Percentiles rank a stretch among this genome's conserved stretches.
phyloP scores from a whole-genome alignment of 148 eudicot species.

The Silene latifolia region DNA sequence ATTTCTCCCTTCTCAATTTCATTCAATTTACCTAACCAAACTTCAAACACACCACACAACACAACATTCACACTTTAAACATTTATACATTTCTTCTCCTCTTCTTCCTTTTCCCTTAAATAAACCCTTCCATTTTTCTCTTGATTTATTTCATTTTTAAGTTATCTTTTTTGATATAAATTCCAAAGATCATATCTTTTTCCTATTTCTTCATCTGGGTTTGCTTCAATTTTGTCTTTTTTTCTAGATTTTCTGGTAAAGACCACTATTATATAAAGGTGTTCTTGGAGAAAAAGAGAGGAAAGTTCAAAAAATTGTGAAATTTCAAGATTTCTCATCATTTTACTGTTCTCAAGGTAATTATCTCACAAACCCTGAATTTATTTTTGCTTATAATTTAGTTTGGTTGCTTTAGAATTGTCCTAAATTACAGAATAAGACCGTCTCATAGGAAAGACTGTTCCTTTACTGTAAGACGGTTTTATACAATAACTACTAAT shows the following conservation, averaged over 20 bases:
- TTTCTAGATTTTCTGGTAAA: too few relatives aligned
- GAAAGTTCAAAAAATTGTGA: background rate
- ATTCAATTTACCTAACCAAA: background rate
- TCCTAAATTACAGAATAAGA: background rate
- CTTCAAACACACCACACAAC: background rate
- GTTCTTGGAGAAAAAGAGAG: background rate
- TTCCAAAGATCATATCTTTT: slow-evolving; percentile 8
- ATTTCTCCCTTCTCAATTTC: background rate
- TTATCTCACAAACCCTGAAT: background rate
- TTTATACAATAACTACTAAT: background rate
- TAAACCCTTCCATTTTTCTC: background rate
- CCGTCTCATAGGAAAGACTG: too few relatives aligned
- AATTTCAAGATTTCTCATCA: background rate
- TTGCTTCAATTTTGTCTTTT: background rate
- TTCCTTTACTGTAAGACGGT: too few relatives aligned
- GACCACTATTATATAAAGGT: background rate
- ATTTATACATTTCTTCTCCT: background rate
- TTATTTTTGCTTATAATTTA: background rate
- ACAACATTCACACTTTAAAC: background rate
- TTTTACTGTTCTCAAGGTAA: slow-evolving; percentile 15
- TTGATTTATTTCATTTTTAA: background rate
- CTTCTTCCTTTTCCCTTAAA: background rate
- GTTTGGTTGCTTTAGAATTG: slow-evolving; percentile 1
- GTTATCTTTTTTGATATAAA: background rate
- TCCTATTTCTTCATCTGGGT: slow-evolving; percentile 8